phyloP scores from a whole-genome alignment of 2,329 filamentous ascomycete species.

The Talaromyces sp. region DNA sequence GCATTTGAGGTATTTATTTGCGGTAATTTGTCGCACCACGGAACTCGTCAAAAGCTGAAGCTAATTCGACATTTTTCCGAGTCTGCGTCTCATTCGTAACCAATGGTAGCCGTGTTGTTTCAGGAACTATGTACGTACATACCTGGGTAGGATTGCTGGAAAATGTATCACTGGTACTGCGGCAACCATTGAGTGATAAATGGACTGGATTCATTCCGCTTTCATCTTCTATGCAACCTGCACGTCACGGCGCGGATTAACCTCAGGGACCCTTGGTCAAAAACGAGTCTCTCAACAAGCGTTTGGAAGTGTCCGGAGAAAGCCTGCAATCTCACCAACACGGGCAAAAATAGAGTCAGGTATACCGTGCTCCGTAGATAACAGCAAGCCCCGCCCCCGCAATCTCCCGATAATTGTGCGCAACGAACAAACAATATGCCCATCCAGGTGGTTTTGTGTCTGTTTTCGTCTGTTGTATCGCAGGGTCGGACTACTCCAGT shows the following conservation, averaged over 20 bases:
- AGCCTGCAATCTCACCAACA: background rate
- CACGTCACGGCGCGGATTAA: constrained; percentile 9
- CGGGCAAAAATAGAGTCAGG: background rate
- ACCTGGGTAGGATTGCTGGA: background rate
- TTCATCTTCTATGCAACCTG: constrained; percentile 9
- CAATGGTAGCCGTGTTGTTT: background rate
- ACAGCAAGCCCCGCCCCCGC: constrained; percentile 14
- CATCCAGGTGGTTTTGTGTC: background rate
- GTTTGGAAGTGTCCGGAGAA: background rate
- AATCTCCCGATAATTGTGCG: constrained; percentile 9
- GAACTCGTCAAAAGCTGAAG: background rate
- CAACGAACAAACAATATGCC: background rate
- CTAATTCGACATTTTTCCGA: constrained; percentile 9
- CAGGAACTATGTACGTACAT: background rate
- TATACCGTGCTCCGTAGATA: constrained; percentile 11
- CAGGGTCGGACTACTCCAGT: constrained; percentile 11
- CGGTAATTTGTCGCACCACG: background rate
- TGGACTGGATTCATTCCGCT: constrained; percentile 15
- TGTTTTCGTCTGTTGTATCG: constrained; percentile 11
- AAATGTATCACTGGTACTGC: background rate
- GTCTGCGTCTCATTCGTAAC: background rate
- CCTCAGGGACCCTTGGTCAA: background rate
- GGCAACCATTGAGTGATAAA: background rate
- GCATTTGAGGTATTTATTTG: constrained; percentile 14
- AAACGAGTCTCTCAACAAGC: background rate